These are phyloP conservation scores for Euphorbia schlechtendalii DNA, from an alignment of 441 rosid genomes.

Conservation along the genomic window DNA sequence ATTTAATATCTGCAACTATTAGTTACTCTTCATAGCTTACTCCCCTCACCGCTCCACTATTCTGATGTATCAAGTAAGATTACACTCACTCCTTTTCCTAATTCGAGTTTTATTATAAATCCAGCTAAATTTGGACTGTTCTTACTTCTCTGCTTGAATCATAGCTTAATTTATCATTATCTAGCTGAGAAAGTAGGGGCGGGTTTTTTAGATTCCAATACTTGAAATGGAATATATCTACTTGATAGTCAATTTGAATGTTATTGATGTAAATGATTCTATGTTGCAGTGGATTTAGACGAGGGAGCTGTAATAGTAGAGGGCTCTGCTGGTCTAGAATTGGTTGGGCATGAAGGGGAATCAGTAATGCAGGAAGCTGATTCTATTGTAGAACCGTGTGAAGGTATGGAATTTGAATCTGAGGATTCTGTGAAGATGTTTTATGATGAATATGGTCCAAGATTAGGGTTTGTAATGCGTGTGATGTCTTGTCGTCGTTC, in stretches of 20 bases:
- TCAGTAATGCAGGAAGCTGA: constrained; percentile 27
- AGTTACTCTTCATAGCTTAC: neutral
- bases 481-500: constrained; percentile 90
- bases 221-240: no score
- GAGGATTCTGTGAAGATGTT: constrained; percentile 73
- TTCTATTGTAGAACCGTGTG: constrained; percentile 45
- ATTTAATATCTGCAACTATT: neutral
- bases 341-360: constrained; percentile 26
- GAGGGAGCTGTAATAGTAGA: constrained; percentile 37
- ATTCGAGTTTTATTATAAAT: neutral
- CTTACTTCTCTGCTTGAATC: no score
- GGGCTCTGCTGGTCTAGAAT: constrained; percentile 33
- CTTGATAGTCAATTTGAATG: no score
- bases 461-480: constrained; percentile 79
- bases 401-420: constrained; percentile 62
- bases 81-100: neutral
- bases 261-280: neutral
- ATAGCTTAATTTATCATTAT: no score
- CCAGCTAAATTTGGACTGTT: no score
- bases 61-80: constrained; percentile 5
- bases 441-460: constrained; percentile 76
- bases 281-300: constrained; percentile 47
- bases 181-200: no score
- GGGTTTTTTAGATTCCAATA: no score
- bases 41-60: neutral